These are phyloP conservation scores for Clohesyomyces aquaticus DNA, from an alignment of 495 filamentous ascomycete genomes.

Conservation along the genomic window DNA sequence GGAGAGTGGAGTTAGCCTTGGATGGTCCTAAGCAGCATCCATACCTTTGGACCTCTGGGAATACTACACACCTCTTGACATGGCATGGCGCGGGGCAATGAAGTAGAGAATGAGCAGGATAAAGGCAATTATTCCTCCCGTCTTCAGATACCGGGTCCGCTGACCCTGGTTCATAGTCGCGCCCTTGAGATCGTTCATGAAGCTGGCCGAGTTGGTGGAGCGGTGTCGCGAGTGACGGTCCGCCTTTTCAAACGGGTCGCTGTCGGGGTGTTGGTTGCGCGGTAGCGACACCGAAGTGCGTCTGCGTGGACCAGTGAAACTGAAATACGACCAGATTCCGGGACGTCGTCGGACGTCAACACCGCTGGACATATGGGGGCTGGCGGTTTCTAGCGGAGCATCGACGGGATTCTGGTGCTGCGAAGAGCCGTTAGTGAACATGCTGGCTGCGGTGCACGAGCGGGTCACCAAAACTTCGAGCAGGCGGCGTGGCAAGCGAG, in stretches of 20 bases:
- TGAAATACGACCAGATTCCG: conserved; percentile 55
- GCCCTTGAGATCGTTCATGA: conserved; percentile 49
- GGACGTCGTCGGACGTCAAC: conserved; percentile 50
- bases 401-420: not conserved
- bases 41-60: not conserved
- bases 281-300: conserved; percentile 50
- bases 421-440: not conserved
- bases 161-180: conserved; percentile 55
- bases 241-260: conserved; percentile 54
- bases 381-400: not conserved
- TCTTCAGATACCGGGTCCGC: conserved; percentile 73
- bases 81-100: conserved; percentile 62
- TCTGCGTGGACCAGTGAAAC: conserved; percentile 48
- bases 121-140: conserved; percentile 74
- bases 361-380: conserved; percentile 50
- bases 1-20: not conserved
- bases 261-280: conserved; percentile 36
- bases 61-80: conserved; percentile 34
- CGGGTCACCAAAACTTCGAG: not conserved
- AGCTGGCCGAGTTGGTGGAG: conserved; percentile 32
- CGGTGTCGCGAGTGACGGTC: conserved; percentile 43
- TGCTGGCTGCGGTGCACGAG: not conserved
- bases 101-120: conserved; percentile 76
- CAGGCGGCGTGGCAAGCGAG: not conserved
- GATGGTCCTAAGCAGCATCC: not conserved